phyloP scores from a whole-genome alignment of 768 basidiomycete species.

The Suillus luteus region DNA sequence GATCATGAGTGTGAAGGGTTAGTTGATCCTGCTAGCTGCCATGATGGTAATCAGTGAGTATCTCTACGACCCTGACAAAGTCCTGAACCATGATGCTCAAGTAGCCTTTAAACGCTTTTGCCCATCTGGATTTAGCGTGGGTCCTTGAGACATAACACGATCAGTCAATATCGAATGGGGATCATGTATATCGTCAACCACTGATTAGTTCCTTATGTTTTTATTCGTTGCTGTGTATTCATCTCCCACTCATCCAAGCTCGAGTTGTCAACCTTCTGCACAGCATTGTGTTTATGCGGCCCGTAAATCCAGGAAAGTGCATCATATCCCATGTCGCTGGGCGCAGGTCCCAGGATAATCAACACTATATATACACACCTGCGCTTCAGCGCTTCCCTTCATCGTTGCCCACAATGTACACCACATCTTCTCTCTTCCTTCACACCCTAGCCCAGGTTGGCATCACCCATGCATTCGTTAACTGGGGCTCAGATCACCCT shows the following conservation, averaged over 20 bases:
- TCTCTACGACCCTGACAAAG: background rate
- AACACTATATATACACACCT: slow-evolving; percentile 2
- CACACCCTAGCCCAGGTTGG: slow-evolving; percentile 54
- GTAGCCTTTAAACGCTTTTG: background rate
- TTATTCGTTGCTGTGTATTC: background rate
- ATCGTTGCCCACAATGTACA: slow-evolving; percentile 41
- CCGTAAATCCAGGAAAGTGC: slow-evolving; percentile 2
- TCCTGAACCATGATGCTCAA: background rate
- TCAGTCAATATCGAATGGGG: background rate
- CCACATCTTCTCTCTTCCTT: slow-evolving; percentile 64
- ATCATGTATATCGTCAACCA: background rate
- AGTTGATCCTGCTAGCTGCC: no score
- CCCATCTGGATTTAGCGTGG: background rate
- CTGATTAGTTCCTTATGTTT: background rate
- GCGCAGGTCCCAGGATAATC: background rate
- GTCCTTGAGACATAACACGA: background rate
- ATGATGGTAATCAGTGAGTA: background rate
- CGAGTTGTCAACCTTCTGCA: background rate
- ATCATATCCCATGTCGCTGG: background rate
- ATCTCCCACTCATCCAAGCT: slow-evolving; percentile 1
- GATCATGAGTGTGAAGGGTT: no score
- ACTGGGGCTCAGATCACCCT: slow-evolving; percentile 80
- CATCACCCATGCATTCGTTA: slow-evolving; percentile 69
- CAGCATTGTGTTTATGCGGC: background rate
- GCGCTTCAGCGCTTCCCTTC: background rate